A percentile compares a stretch with the other conserved stretches of the same genome.
phyloP scores from a whole-genome alignment of 2,329 filamentous ascomycete genomes.

The Davidsoniella australis region DNA sequence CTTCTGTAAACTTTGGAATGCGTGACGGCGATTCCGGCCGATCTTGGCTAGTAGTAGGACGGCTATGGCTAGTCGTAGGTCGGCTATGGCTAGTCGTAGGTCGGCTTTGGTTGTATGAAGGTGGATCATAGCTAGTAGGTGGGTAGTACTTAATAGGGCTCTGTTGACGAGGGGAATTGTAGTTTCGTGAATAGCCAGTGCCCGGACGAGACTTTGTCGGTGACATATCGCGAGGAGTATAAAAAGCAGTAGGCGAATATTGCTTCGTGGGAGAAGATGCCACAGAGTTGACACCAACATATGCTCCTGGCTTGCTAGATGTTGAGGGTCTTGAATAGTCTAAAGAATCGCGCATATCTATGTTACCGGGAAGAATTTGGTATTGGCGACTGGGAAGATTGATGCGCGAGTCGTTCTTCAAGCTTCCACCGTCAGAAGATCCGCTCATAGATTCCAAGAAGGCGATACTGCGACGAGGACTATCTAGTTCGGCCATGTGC shows the following conservation, averaged over 20 bases:
- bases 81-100: neutral
- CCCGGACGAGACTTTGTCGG: constrained; percentile 15
- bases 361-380: constrained; percentile 27
- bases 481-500: constrained; percentile 6
- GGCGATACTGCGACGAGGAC: constrained; percentile 40
- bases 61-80: neutral
- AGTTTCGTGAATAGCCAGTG: constrained; percentile 13
- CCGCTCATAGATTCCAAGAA: constrained; percentile 63
- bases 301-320: constrained; percentile 26
- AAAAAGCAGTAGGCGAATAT: constrained; percentile 4
- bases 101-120: constrained; percentile 7
- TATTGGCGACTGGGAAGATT: constrained; percentile 40
- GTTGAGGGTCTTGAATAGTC: constrained; percentile 9
- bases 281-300: constrained; percentile 31
- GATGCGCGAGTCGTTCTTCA: constrained; percentile 30
- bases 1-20: constrained; percentile 32
- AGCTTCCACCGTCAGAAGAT: constrained; percentile 30
- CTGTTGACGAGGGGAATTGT: neutral
- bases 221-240: constrained; percentile 2
- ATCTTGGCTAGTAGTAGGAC: neutral
- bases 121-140: constrained; percentile 4
- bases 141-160: constrained; percentile 12
- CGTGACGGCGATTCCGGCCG: constrained; percentile 19
- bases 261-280: constrained; percentile 18
- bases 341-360: neutral